Evolutionary conservation across 352 stramenopile species (phyloP).

Genomic region (Thraustochytrium striatum): DNA sequence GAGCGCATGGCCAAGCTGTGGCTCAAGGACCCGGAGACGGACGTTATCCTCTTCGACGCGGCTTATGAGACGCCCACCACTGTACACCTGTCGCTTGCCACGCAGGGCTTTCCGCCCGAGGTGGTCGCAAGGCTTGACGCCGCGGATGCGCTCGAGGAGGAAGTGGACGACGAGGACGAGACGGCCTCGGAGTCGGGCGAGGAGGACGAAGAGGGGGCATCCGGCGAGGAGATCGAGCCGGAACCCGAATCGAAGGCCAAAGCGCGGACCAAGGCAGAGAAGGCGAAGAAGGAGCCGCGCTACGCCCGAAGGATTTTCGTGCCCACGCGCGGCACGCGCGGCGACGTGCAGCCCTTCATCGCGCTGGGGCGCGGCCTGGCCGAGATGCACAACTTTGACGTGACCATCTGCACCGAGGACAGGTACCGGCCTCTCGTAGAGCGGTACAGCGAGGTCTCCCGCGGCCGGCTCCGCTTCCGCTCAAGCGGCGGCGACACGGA

Average conservation of each 20-base stretch:
- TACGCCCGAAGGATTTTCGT: too few species aligned
- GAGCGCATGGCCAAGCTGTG: not conserved
- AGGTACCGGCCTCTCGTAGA: conserved; percentile 44
- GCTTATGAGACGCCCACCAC: too few species aligned
- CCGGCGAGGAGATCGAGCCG: too few species aligned
- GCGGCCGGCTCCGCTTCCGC: conserved; percentile 14
- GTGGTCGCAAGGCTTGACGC: not conserved
- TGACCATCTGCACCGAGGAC: conserved; percentile 48
- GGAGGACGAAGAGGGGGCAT: too few species aligned
- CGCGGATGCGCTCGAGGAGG: not conserved
- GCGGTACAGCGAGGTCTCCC: conserved; percentile 33
- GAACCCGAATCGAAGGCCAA: too few species aligned
- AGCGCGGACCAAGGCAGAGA: too few species aligned
- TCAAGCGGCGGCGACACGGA: conserved; percentile 48
- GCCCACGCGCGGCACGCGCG: conserved; percentile 21
- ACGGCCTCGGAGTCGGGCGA: too few species aligned
- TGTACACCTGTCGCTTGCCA: too few species aligned
- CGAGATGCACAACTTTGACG: not conserved
- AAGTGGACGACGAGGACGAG: not conserved
- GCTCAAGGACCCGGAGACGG: not conserved
- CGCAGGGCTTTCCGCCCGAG: too few species aligned
- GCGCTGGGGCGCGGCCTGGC: conserved; percentile 37
- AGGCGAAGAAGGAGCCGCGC: too few species aligned
- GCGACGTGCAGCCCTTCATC: conserved; percentile 48
- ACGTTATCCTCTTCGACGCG: not conserved